Evolutionary conservation across 768 basidiomycete genomes (phyloP), one percentile per base, ranked within the genome.

Genomic region (Amanita molliuscula): DNA sequence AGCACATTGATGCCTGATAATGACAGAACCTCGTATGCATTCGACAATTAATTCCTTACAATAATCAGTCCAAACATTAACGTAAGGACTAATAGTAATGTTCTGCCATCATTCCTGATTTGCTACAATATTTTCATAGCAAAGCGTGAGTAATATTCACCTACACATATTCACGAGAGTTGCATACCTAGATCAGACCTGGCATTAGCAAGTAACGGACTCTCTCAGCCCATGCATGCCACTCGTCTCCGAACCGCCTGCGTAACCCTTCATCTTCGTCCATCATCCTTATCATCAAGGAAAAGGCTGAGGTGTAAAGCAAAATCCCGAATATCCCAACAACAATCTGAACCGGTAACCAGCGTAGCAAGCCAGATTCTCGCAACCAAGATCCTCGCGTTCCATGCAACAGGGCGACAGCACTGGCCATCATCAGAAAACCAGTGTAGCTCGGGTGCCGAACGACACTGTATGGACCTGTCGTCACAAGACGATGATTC

Each of bases 361-460:
- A 67, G 3, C 62, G 46, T 6, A 75, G 55, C 5, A 66, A 56
- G n/a, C 70, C 73, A 55, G 69, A 73, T 52, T 73, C 71, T 36
- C 65, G 58, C 16, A 67, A 56, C 72, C 71, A 77, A 13, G 75
- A 76, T 8, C 73, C 73, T 16, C 20, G 25, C 43, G 63, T 60
- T 5, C 57, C 61, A 57, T 70, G 66, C 58, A 66, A 68, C 8
- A 65, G 55, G 7, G 61, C 46, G 7, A 69, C 58, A 1, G 73
- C 73, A 31, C 50, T 26, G 7, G 67, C 64, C 29, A 64, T 48
- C 7, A 76, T 46, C 16, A 75, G 57, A 3, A 67, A 55, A 34
- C 72, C 74, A 1, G 65, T 59, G 54, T 78, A 78, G 13, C 70
- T 69, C 1, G 77, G 77, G 53, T 79, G 77, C 48, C 77, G 64